A percentile compares a stretch with the other conserved stretches of the same genome.
These are phyloP conservation scores for Phaeosphaeriaceae sp. DNA, from an alignment of 2,329 filamentous ascomycete genomes.

Conservation along the genomic window DNA sequence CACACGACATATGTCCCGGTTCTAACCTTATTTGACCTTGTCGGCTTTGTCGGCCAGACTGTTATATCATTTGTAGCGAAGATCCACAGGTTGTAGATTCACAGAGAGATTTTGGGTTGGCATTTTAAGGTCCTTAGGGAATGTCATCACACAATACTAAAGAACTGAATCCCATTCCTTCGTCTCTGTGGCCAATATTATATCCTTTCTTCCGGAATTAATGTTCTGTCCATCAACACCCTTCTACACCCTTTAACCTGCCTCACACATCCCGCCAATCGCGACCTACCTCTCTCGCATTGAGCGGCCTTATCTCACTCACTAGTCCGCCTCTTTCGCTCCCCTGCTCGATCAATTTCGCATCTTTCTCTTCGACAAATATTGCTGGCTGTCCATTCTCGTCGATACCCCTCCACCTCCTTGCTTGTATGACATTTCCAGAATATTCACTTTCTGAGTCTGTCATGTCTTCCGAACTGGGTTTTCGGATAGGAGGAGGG, in stretches of 20 bases:
- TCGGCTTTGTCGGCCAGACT: no score
- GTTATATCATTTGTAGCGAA: no score
- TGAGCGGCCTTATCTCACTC: slow-evolving; percentile 2
- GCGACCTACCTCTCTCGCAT: slow-evolving; percentile 3
- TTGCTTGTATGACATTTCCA: slow-evolving; percentile 22
- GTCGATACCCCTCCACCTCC: slow-evolving; percentile 37
- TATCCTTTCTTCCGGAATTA: not conserved
- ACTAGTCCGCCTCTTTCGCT: slow-evolving; percentile 8
- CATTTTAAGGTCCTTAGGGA: no score
- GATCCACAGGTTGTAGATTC: no score
- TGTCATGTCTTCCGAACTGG: slow-evolving; percentile 27
- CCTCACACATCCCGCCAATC: slow-evolving; percentile 18
- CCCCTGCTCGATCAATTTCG: slow-evolving; percentile 17
- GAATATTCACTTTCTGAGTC: slow-evolving; percentile 32
- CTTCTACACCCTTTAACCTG: not conserved
- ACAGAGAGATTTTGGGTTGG: no score
- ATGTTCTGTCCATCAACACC: not conserved
- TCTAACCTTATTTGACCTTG: no score
- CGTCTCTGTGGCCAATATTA: not conserved
- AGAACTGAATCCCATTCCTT: not conserved
- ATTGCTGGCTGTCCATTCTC: slow-evolving; percentile 36
- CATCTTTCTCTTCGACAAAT: slow-evolving; percentile 32
- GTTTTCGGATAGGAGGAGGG: slow-evolving; percentile 3
- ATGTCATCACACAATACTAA: no score
- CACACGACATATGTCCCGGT: no score